A percentile compares a stretch with the other conserved stretches of the same genome.
Conservation (phyloP, 2,329 filamentous ascomycete genomes). For the Diaporthe velutina region DNA sequence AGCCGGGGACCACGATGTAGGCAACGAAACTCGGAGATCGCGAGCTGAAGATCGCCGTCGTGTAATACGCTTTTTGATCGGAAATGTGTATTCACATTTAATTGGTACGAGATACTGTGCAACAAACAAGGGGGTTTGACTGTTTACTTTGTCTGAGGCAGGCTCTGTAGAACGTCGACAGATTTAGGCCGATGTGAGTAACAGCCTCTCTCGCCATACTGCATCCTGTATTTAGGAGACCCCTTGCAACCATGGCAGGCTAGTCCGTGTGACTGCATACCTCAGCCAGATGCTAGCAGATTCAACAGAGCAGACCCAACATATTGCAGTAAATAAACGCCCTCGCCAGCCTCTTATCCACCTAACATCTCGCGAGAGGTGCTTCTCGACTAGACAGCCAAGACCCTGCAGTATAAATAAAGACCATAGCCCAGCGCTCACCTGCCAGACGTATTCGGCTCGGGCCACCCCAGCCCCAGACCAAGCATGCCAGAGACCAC, state of each 20-base stretch:
- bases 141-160: not conserved
- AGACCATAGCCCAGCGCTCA: slow-evolving; percentile 14
- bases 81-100: not conserved
- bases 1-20: not conserved
- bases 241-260: not conserved
- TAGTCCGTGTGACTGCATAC: slow-evolving; percentile 26
- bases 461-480: not conserved
- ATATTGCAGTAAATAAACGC: not conserved
- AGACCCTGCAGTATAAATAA: slow-evolving; percentile 31
- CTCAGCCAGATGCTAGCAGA: slow-evolving; percentile 31
- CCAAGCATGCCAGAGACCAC: slow-evolving; percentile 34
- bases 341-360: not conserved
- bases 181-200: not conserved
- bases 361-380: not conserved
- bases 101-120: not conserved
- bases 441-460: slow-evolving; percentile 18
- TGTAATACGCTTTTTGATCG: not conserved
- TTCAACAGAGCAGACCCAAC: slow-evolving; percentile 26
- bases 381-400: slow-evolving; percentile 24
- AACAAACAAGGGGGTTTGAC: not conserved
- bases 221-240: not conserved
- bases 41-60: not conserved
- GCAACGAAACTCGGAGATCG: not conserved
- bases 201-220: not conserved
- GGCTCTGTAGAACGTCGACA: not conserved